A percentile compares a stretch with the other conserved stretches of the same genome.
Conservation (phyloP, 208 protist genomes). For the Leishmania martiniquensis region DNA sequence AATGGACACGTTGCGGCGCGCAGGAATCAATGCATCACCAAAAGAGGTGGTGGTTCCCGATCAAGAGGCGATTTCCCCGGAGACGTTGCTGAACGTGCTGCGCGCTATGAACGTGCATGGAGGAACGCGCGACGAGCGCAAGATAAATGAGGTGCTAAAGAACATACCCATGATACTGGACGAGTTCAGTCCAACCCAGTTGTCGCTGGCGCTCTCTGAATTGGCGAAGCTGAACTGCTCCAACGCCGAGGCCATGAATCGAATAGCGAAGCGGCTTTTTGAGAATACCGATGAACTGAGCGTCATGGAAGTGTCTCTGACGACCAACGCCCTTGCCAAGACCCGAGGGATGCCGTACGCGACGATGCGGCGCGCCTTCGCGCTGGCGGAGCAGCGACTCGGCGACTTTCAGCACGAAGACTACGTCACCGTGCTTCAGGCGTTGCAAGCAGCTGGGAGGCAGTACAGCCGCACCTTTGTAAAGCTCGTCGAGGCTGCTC, state of each 20-base stretch:
- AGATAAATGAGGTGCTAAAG: slow-evolving; percentile 60
- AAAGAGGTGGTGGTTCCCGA: slow-evolving; percentile 75
- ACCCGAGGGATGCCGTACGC: slow-evolving; percentile 61
- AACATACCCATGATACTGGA: slow-evolving; percentile 65
- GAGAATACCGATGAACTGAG: slow-evolving; percentile 57
- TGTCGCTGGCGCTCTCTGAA: slow-evolving; percentile 62
- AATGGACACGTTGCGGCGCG: slow-evolving; percentile 74
- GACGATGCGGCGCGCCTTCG: slow-evolving; percentile 48
- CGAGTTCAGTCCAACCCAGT: slow-evolving; percentile 75
- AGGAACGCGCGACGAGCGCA: slow-evolving; percentile 75
- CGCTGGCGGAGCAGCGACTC: slow-evolving; percentile 48
- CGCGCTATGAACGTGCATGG: slow-evolving; percentile 70
- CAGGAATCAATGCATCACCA: slow-evolving; percentile 54
- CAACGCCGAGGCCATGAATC: slow-evolving; percentile 62
- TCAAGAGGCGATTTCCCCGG: slow-evolving; percentile 77
- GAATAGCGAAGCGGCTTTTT: slow-evolving; percentile 61
- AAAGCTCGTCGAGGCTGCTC: slow-evolving; percentile 61
- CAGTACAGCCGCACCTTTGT: slow-evolving; percentile 65
- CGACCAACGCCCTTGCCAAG: slow-evolving; percentile 42
- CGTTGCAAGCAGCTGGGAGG: slow-evolving; percentile 36
- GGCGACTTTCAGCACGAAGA: slow-evolving; percentile 81
- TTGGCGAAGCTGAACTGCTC: slow-evolving; percentile 64
- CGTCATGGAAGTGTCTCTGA: slow-evolving; percentile 61
- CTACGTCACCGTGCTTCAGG: slow-evolving; percentile 62
- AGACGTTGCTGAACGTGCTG: slow-evolving; percentile 74